These are phyloP conservation scores for Penicillium sp. DNA, from an alignment of 2,329 filamentous ascomycete genomes.

Conservation along the genomic window DNA sequence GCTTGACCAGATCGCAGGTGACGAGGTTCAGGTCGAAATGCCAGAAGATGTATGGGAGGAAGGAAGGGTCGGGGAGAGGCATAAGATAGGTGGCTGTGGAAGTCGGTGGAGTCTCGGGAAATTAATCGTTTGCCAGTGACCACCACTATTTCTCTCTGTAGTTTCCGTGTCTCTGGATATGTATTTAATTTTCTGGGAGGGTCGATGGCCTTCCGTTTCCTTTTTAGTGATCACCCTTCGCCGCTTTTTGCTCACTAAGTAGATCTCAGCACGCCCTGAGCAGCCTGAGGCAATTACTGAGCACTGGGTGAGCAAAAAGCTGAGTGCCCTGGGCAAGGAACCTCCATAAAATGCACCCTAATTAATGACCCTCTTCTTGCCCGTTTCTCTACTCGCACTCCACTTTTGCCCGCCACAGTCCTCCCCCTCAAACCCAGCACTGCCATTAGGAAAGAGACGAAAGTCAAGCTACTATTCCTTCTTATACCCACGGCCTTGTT, in stretches of 20 bases:
- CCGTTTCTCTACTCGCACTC: constrained; percentile 1
- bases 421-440: constrained; percentile 8
- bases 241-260: constrained; percentile 20
- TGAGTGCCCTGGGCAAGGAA: constrained; percentile 7
- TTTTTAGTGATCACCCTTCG: constrained; percentile 21
- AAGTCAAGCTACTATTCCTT: not conserved
- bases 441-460: constrained; percentile 11
- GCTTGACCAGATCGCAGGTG: no score
- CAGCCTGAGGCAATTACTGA: constrained; percentile 17
- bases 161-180: not conserved
- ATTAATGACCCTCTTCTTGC: constrained; percentile 3
- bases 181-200: constrained; percentile 7
- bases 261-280: constrained; percentile 6
- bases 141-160: no score
- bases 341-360: constrained; percentile 2
- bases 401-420: constrained; percentile 5
- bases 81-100: no score
- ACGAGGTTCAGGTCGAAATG: no score
- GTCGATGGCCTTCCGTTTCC: constrained; percentile 13
- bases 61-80: no score
- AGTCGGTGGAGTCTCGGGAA: no score
- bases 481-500: constrained; percentile 9
- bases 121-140: no score
- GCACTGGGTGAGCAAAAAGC: not conserved
- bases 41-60: no score